These are phyloP conservation scores for Rhizopus microsporus DNA, from an alignment of 371 early-diverging fungal genomes.

Conservation along the genomic window DNA sequence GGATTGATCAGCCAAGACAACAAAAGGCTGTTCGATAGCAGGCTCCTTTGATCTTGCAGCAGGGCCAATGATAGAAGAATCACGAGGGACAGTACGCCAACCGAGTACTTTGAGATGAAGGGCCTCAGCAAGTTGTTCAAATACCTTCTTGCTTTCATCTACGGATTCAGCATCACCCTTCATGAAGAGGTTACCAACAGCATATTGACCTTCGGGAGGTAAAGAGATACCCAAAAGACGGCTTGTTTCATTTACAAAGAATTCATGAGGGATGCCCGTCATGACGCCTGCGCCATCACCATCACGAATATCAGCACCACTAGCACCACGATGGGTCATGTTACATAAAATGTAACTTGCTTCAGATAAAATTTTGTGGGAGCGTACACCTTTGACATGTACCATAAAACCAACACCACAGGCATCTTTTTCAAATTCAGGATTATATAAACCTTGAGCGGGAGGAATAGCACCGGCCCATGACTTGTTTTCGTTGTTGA, in stretches of 20 bases:
- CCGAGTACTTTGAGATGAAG: conserved; percentile 78
- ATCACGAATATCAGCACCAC: conserved; percentile 87
- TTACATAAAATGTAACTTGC: conserved; percentile 90
- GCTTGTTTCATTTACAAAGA: conserved; percentile 69
- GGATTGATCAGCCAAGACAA: conserved; percentile 49
- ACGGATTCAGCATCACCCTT: conserved; percentile 63
- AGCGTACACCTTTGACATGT: conserved; percentile 81
- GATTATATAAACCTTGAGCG: conserved; percentile 89
- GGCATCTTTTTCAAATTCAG: conserved; percentile 88
- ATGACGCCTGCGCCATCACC: conserved; percentile 93
- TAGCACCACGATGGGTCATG: conserved; percentile 97
- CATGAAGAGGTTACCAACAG: conserved; percentile 93
- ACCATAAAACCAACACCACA: conserved; percentile 98
- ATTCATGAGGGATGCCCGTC: conserved; percentile 89
- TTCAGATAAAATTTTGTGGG: conserved; percentile 89
- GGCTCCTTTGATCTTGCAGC: conserved; percentile 89
- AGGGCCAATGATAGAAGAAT: conserved; percentile 88
- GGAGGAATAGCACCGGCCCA: conserved; percentile 88
- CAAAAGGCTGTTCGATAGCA: conserved; percentile 92
- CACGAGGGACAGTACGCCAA: conserved; percentile 91
- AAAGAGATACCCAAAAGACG: conserved; percentile 61
- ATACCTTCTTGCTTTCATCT: conserved; percentile 67
- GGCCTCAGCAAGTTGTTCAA: conserved; percentile 74
- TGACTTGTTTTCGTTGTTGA: conserved; percentile 41
- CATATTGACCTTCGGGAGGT: conserved; percentile 84